Evolutionary conservation across 768 basidiomycete species (phyloP).

Genomic region (Holtermannia corniformis): DNA sequence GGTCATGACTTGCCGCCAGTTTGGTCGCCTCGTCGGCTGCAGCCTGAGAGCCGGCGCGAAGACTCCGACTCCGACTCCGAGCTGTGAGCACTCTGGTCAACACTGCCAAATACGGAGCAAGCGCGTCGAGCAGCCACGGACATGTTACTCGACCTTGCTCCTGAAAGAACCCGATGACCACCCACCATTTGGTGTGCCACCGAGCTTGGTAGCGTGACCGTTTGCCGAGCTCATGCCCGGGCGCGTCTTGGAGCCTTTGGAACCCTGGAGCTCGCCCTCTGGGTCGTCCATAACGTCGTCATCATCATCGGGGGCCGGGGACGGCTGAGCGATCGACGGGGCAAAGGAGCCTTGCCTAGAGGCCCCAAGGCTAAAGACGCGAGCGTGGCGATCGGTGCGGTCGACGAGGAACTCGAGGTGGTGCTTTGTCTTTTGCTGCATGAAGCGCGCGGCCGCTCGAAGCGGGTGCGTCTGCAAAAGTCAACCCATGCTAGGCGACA

Average conservation of each 20-base stretch:
- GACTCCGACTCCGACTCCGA: not conserved
- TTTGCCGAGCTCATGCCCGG: not conserved
- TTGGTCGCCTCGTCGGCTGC: not conserved
- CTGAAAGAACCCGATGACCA: not conserved
- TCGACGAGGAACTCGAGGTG: slow-evolving; percentile 84
- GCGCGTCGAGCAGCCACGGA: not conserved
- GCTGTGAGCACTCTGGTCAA: not conserved
- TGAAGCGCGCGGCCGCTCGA: slow-evolving; percentile 65
- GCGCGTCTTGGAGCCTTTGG: not conserved
- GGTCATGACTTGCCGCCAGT: not conserved
- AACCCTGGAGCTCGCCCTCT: slow-evolving; percentile 2
- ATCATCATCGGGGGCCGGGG: not conserved
- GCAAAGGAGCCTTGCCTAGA: not conserved
- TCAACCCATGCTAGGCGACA: slow-evolving; percentile 2
- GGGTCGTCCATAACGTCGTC: slow-evolving; percentile 5
- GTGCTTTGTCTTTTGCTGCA: slow-evolving; percentile 73
- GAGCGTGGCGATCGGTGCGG: slow-evolving; percentile 51
- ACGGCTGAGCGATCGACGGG: not conserved
- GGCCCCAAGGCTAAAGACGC: slow-evolving; percentile 4
- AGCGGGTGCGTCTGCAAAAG: slow-evolving; percentile 78
- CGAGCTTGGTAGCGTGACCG: not conserved
- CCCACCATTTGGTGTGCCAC: not conserved
- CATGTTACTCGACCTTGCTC: not conserved
- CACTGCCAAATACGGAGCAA: not conserved
- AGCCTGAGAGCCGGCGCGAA: not conserved